Percentiles rank a stretch among this genome's conserved stretches.
Evolutionary conservation across 2,329 filamentous ascomycete genomes (phyloP).

Genomic region (Endothia cerciana): DNA sequence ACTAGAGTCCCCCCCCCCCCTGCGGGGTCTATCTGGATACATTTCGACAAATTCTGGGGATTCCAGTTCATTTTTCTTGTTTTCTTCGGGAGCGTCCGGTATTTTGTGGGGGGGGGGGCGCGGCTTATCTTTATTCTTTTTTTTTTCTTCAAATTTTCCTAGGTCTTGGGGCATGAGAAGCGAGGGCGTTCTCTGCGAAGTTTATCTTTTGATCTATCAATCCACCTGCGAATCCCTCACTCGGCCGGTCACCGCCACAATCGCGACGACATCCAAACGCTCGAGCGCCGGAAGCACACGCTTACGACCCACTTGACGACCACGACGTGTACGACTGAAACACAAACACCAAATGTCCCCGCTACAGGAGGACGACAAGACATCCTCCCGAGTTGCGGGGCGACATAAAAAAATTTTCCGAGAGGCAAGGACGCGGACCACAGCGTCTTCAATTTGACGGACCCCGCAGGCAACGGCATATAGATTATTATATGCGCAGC

Average conservation of each 20-base stretch:
- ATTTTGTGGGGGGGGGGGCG: too few relatives aligned
- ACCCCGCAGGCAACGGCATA: constrained; percentile 13
- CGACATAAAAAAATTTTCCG: neutral
- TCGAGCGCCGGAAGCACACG: constrained; percentile 30
- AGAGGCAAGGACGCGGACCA: neutral
- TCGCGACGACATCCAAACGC: constrained; percentile 34
- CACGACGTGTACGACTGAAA: constrained; percentile 43
- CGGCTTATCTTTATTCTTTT: too few relatives aligned
- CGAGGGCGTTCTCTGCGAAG: constrained; percentile 37
- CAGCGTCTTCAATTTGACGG: constrained; percentile 4
- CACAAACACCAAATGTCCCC: constrained; percentile 15
- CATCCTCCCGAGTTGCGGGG: neutral
- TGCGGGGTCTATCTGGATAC: neutral
- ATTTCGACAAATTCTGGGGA: neutral
- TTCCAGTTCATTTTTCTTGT: constrained; percentile 32
- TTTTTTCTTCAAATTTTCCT: constrained; percentile 18
- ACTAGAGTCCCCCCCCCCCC: constrained; percentile 53
- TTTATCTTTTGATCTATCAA: constrained; percentile 21
- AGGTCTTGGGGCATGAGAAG: constrained; percentile 33
- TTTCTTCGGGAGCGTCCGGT: neutral
- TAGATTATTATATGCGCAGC: constrained; percentile 22
- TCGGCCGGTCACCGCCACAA: constrained; percentile 33
- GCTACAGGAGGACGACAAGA: neutral
- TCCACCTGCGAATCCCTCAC: constrained; percentile 25
- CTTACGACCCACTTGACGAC: constrained; percentile 36